Evolutionary conservation across 805 yeast genomes (phyloP).

Genomic region (Metschnikowia noctiluminum): DNA sequence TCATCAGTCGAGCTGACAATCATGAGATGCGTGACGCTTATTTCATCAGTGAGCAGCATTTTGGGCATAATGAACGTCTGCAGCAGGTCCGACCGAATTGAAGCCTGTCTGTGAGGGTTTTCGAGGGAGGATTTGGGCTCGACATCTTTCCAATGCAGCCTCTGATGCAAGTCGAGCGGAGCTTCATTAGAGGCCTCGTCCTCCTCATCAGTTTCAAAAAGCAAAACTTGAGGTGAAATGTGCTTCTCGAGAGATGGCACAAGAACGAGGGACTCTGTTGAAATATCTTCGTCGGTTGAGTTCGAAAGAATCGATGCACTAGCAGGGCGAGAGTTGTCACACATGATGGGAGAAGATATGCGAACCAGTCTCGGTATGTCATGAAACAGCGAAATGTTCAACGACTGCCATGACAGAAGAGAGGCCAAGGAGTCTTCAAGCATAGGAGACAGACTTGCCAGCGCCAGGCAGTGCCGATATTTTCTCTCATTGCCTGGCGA

Average conservation of each 20-base stretch:
- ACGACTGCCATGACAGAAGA: constrained; percentile 30
- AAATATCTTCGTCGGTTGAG: constrained; percentile 26
- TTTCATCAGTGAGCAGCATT: constrained; percentile 24
- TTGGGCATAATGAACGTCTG: constrained; percentile 38
- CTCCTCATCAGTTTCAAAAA: constrained; percentile 43
- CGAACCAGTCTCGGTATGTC: constrained; percentile 13
- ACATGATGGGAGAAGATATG: constrained; percentile 7
- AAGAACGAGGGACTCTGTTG: constrained; percentile 20
- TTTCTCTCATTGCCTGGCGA: not conserved
- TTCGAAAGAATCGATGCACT: constrained; percentile 25
- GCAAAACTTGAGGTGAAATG: constrained; percentile 27
- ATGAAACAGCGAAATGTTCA: constrained; percentile 21
- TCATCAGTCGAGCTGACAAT: constrained; percentile 20
- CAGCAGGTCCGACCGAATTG: constrained; percentile 13
- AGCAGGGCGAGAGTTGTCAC: constrained; percentile 13
- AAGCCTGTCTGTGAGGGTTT: constrained; percentile 1
- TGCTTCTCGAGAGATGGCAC: constrained; percentile 19
- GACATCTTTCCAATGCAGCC: constrained; percentile 22
- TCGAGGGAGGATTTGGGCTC: constrained; percentile 6
- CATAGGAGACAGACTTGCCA: not conserved
- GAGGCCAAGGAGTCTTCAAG: constrained; percentile 11
- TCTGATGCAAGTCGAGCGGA: constrained; percentile 9
- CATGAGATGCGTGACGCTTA: constrained; percentile 19
- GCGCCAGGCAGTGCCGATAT: not conserved
- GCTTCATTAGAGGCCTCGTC: constrained; percentile 22